Percentiles rank a stretch among this genome's conserved stretches.
phyloP scores from a whole-genome alignment of 495 filamentous ascomycete genomes.

The Rhizodiscina lignyota region DNA sequence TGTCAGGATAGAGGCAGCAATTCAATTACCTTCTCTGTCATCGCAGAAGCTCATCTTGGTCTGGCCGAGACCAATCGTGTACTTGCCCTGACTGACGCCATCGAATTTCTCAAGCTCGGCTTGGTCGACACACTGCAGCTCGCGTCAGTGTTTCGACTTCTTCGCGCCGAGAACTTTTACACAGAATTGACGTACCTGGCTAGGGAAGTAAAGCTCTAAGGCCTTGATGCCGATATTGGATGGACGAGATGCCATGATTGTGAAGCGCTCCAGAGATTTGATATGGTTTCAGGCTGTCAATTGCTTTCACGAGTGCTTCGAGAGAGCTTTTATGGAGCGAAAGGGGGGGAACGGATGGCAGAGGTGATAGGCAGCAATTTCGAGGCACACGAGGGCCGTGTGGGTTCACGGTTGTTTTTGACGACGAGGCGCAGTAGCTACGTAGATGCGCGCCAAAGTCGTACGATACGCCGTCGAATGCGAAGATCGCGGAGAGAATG shows the following conservation, averaged over 20 bases:
- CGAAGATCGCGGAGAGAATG: too few species aligned
- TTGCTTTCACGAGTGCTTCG: neutral
- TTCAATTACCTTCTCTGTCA: constrained; percentile 79
- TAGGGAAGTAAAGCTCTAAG: constrained; percentile 98
- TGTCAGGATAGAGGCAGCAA: neutral
- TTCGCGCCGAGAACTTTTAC: neutral
- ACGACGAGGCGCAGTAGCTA: too few species aligned
- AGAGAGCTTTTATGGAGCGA: neutral
- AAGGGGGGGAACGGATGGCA: neutral
- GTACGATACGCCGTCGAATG: too few species aligned
- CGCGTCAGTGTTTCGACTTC: constrained; percentile 10
- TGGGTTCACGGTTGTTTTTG: too few species aligned
- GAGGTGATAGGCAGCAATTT: too few species aligned
- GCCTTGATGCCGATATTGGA: constrained; percentile 99
- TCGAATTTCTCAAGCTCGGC: constrained; percentile 93
- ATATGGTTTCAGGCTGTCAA: too few species aligned
- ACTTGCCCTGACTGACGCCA: constrained; percentile 86
- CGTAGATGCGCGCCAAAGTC: too few species aligned
- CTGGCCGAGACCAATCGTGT: constrained; percentile 98
- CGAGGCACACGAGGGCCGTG: too few species aligned
- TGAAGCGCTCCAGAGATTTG: too few species aligned
- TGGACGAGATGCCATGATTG: constrained; percentile 65
- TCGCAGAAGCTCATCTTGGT: constrained; percentile 99
- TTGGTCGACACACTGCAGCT: constrained; percentile 81
- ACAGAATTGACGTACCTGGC: constrained; percentile 49